Conservation (phyloP, 176 grass and related monocot species). For the Tillandsia leiboldiana region DNA sequence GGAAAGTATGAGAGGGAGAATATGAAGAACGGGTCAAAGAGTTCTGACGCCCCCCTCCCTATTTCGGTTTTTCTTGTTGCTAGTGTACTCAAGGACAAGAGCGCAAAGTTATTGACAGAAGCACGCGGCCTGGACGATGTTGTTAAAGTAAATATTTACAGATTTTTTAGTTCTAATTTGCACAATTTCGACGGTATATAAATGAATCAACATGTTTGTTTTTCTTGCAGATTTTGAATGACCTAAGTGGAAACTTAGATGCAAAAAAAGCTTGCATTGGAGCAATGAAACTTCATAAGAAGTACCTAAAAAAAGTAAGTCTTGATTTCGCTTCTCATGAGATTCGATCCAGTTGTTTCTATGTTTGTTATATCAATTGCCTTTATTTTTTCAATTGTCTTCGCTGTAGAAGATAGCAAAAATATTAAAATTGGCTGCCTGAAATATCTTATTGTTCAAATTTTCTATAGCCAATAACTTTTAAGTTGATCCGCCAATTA, state of each 20-base stretch:
- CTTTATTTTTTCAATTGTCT: neutral
- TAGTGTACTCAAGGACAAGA: slow-evolving; percentile 97
- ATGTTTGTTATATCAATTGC: neutral
- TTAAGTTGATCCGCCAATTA: no score
- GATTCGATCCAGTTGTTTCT: neutral
- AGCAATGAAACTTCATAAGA: slow-evolving; percentile 96
- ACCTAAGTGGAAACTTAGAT: slow-evolving; percentile 88
- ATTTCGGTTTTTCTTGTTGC: slow-evolving; percentile 99
- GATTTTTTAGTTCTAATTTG: neutral
- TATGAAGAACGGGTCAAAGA: slow-evolving; percentile 41
- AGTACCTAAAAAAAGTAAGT: slow-evolving; percentile 82
- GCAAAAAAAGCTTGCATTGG: slow-evolving; percentile 86
- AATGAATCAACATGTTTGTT: neutral
- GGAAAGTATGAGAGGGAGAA: slow-evolving; percentile 84
- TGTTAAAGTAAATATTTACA: slow-evolving; percentile 46
- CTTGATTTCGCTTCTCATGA: slow-evolving; percentile 3
- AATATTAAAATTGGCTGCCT: neutral
- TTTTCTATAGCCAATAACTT: no score
- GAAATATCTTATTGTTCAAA: neutral
- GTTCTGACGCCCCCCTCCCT: slow-evolving; percentile 65
- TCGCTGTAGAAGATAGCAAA: no score
- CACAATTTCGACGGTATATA: neutral
- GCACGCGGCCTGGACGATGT: slow-evolving; percentile 94
- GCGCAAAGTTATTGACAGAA: slow-evolving; percentile 73
- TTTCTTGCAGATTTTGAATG: slow-evolving; percentile 83